Evolutionary conservation across 768 basidiomycete genomes (phyloP).

Genomic region (Neoboletus brunneissimus): DNA sequence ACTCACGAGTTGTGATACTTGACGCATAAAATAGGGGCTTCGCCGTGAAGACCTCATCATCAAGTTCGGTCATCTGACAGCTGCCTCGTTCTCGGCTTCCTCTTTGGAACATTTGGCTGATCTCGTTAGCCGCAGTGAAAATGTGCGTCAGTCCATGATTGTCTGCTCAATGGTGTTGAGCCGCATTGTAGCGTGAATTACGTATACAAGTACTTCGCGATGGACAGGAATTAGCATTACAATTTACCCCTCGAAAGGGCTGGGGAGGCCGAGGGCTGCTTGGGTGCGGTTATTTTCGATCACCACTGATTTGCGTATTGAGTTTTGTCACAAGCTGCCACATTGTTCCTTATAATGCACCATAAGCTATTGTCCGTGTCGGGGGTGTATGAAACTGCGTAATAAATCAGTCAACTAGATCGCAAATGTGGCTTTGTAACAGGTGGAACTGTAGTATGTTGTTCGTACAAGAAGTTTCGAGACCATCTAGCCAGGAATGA

Average conservation of each 20-base stretch:
- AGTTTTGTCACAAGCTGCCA: constrained; percentile 46
- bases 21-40: constrained; percentile 50
- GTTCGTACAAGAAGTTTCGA: not conserved
- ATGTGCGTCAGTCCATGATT: constrained; percentile 46
- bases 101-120: constrained; percentile 68
- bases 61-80: constrained; percentile 66
- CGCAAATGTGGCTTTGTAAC: not conserved
- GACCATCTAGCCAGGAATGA: not conserved
- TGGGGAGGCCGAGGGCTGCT: constrained; percentile 90
- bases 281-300: constrained; percentile 50
- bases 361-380: not conserved
- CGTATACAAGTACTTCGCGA: constrained; percentile 56
- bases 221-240: constrained; percentile 44
- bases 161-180: not conserved
- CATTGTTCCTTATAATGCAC: constrained; percentile 48
- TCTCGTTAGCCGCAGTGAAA: constrained; percentile 74
- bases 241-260: constrained; percentile 64
- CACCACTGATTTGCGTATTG: constrained; percentile 1
- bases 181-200: constrained; percentile 49
- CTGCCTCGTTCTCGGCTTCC: constrained; percentile 48
- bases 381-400: not conserved
- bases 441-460: not conserved
- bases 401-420: not conserved
- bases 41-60: constrained; percentile 67
- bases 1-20: not conserved